These are phyloP conservation scores for Diplotaxis tenuifolia DNA, from an alignment of 345 rosid genomes.

Conservation along the genomic window DNA sequence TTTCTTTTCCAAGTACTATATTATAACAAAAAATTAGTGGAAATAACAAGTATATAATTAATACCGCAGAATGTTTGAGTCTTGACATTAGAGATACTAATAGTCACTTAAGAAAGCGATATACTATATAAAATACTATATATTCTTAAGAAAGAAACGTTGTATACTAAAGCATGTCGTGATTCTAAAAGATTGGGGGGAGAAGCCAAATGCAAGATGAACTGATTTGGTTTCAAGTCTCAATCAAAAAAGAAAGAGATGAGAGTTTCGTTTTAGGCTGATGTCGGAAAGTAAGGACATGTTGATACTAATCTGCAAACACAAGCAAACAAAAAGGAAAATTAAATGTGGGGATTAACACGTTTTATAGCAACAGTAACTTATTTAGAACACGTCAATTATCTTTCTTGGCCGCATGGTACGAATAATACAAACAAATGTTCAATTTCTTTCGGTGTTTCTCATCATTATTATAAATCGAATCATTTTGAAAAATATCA, in stretches of 20 bases:
- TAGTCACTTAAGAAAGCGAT: background rate
- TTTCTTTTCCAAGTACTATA: background rate
- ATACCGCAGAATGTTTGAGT: background rate
- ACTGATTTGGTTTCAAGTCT: conserved; percentile 7
- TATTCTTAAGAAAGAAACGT: background rate
- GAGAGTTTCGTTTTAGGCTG: conserved; percentile 1
- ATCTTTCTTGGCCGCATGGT: no score
- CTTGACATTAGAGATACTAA: background rate
- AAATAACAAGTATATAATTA: background rate
- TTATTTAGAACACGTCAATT: background rate
- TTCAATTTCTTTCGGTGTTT: background rate
- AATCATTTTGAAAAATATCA: background rate
- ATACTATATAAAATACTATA: background rate
- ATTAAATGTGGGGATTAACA: conserved; percentile 15
- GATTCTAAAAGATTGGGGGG: conserved; percentile 5
- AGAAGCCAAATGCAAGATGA: conserved; percentile 16
- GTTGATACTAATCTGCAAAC: conserved; percentile 36
- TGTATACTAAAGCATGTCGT: conserved; percentile 1
- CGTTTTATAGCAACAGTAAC: conserved; percentile 3
- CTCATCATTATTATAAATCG: background rate
- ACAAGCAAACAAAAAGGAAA: background rate
- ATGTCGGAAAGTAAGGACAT: conserved; percentile 31
- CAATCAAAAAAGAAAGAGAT: background rate
- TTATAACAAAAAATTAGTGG: background rate
- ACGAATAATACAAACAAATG: background rate